Base-by-base conservation (phyloP, 2,329 filamentous ascomycete species). In the Cladosporium halotolerans region DNA sequence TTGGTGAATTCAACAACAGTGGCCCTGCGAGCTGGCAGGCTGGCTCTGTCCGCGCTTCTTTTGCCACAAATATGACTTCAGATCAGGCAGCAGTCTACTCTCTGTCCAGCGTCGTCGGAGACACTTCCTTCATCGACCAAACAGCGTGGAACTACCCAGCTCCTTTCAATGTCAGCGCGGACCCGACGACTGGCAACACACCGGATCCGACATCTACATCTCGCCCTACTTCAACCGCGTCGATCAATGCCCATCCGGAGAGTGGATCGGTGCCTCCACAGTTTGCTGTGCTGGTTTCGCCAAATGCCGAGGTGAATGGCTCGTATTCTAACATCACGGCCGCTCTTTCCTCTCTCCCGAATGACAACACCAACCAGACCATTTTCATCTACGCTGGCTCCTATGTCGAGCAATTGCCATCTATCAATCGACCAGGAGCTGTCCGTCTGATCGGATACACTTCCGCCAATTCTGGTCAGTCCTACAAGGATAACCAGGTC, bases 1-100 rank as follows among this genome's bases (percentile, higher is more conserved):
- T 79, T 58, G 78, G 69, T 9, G 82, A 85, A 69, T 85, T 77
- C 61, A 68, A 63, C 41, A 85, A 85, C 66, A 75, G 75, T 1
- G 82, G 82, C 1, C 63, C 70, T 32, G 81, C 82, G 2, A 71
- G 80, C 2, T 72, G 68, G 67, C 67, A 67, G n/a, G 78, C 78
- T 1, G 53, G 55, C n/a, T 60, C 62, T n/a, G 73, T 71, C 0
- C 70, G 81, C 48, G 79, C 77, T 10, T 70, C 69, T 50, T 80
- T 79, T 59, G 65, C 72, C 3, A 71, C 67, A 38, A 71, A 67
- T 51, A 57, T 77, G 44, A 63, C 61, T 28, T 55, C 66, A 6
- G 51, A 63, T 11, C 64, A 72, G 49, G 72, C 67, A 8, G 57
- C 64, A 4, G 52, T 62, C 2, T 74, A 74, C 50, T 65, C 62